These are phyloP conservation scores for Aegilops umbellulata DNA, from an alignment of 176 grass and related monocot genomes.

Conservation along the genomic window DNA sequence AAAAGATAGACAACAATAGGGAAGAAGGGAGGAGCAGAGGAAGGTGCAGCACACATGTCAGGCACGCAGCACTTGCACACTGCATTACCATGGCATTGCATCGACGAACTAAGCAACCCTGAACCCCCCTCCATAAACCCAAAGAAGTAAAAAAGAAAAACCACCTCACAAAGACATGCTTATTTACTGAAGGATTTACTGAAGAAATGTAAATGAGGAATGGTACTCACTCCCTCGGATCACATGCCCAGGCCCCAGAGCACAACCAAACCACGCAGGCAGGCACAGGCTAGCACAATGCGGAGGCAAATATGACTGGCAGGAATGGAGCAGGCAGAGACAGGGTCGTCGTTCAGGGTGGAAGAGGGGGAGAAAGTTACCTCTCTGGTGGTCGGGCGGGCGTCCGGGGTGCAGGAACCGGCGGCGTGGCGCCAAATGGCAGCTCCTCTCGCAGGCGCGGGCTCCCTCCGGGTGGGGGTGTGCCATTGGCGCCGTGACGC, in stretches of 20 bases:
- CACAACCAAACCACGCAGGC: neutral
- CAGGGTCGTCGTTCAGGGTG: neutral
- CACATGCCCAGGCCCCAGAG: neutral
- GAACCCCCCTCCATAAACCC: neutral
- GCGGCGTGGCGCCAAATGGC: conserved; percentile 38
- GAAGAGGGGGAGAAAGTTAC: neutral
- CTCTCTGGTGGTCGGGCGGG: neutral
- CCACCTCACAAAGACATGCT: neutral
- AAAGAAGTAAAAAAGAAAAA: neutral
- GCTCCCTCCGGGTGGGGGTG: conserved; percentile 2
- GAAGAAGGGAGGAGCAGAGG: neutral
- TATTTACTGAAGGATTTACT: neutral
- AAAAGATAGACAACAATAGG: neutral
- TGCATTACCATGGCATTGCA: conserved; percentile 12
- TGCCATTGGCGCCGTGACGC: conserved; percentile 31
- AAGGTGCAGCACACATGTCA: neutral
- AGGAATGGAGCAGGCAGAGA: neutral
- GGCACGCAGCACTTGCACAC: neutral
- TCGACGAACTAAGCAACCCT: neutral
- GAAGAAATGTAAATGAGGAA: neutral
- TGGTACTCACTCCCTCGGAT: neutral
- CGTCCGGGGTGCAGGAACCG: conserved; percentile 1
- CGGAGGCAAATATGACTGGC: neutral
- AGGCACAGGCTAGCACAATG: conserved; percentile 1
- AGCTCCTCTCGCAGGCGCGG: neutral